These are phyloP conservation scores for Apiospora marii DNA, from an alignment of 2,329 filamentous ascomycete species.

Conservation along the genomic window DNA sequence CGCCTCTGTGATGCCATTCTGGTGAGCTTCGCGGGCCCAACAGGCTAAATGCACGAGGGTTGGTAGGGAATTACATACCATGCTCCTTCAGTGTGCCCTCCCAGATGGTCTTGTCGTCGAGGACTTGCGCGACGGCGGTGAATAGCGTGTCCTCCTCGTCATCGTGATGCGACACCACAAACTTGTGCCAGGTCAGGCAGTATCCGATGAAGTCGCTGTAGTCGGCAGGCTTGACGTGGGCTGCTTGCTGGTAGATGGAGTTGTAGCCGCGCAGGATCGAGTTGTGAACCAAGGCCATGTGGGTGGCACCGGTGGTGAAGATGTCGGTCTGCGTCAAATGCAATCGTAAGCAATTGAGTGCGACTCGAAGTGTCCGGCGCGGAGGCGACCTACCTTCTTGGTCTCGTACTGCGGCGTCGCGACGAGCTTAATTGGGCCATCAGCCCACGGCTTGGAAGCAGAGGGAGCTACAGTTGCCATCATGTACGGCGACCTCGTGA, in stretches of 20 bases:
- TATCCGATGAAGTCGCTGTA: conserved; percentile 66
- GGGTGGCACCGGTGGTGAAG: conserved; percentile 65
- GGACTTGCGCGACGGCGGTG: conserved; percentile 59
- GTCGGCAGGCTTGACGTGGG: conserved; percentile 58
- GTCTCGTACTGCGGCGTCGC: conserved; percentile 61
- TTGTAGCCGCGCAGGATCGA: conserved; percentile 70
- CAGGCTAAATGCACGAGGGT: not conserved
- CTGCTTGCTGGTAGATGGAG: conserved; percentile 67
- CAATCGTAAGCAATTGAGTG: not conserved
- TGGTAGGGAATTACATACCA: conserved; percentile 46
- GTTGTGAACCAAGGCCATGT: conserved; percentile 70
- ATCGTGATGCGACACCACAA: conserved; percentile 67
- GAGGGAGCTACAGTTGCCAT: conserved; percentile 46
- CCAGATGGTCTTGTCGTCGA: conserved; percentile 59
- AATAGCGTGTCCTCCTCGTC: conserved; percentile 67
- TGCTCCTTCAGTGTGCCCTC: conserved; percentile 63
- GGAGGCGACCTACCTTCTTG: conserved; percentile 50
- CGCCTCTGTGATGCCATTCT: conserved; percentile 41
- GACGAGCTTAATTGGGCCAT: conserved; percentile 62
- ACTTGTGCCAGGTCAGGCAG: conserved; percentile 63
- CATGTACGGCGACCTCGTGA: conserved; percentile 48
- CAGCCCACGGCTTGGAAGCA: conserved; percentile 55
- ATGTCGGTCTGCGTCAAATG: conserved; percentile 56
- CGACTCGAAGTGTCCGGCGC: not conserved
- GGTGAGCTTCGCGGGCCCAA: not conserved